A percentile compares a stretch with the other conserved stretches of the same genome.
Evolutionary conservation across 805 yeast species (phyloP).

Genomic region (Lipomyces yamanashiensis): DNA sequence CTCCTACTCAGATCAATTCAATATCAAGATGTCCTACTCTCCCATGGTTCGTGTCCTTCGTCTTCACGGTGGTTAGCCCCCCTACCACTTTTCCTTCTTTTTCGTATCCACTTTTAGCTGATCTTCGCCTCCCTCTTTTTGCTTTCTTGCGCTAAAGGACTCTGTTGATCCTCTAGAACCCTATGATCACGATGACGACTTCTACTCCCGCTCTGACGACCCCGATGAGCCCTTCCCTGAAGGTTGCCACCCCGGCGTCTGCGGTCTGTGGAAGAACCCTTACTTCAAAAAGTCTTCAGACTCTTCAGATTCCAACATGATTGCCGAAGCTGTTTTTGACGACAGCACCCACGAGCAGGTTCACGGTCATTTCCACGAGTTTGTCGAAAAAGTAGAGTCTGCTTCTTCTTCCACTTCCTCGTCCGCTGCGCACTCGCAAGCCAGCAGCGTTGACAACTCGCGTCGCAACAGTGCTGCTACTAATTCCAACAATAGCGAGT

Average conservation of each 20-base stretch:
- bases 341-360: constrained; percentile 23
- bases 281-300: constrained; percentile 20
- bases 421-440: background rate
- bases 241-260: constrained; percentile 35
- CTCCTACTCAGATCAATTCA: background rate
- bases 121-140: constrained; percentile 1
- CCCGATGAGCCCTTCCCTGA: constrained; percentile 25
- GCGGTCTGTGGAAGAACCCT: constrained; percentile 35
- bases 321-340: constrained; percentile 13
- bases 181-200: constrained; percentile 11
- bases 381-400: constrained; percentile 11
- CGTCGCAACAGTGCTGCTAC: constrained; percentile 15
- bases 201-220: constrained; percentile 19
- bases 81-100: background rate
- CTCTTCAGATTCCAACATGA: no score
- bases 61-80: constrained; percentile 22
- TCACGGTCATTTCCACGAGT: constrained; percentile 17
- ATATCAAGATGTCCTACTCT: constrained; percentile 1
- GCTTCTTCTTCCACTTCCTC: constrained; percentile 1
- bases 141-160: constrained; percentile 17
- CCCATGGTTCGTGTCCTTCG: constrained; percentile 27
- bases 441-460: constrained; percentile 4
- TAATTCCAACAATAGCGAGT: background rate
- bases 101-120: constrained; percentile 6
- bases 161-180: constrained; percentile 27